A percentile compares a stretch with the other conserved stretches of the same genome.
phyloP scores from a whole-genome alignment of 169 alveolate species.

The Miamiensis avidus region DNA sequence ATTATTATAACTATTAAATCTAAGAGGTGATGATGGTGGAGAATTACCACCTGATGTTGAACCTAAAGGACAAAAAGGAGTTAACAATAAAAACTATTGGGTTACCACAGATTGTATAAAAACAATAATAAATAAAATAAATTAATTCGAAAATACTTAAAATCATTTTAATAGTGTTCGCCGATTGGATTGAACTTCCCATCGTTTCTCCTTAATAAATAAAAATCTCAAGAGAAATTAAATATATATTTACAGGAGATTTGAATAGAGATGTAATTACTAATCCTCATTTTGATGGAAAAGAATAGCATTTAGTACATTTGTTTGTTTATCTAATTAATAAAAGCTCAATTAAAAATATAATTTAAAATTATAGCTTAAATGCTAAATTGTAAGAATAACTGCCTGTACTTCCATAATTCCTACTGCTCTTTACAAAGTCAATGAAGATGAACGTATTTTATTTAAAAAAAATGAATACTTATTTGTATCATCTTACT shows the following conservation, averaged over 20 bases:
- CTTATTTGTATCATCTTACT: not conserved
- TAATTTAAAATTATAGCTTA: conserved; percentile 38
- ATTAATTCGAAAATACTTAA: not conserved
- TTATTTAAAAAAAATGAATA: conserved; percentile 34
- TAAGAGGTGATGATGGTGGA: conserved; percentile 25
- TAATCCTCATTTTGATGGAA: conserved; percentile 81
- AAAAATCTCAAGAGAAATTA: conserved; percentile 64
- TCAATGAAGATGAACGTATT: conserved; percentile 53
- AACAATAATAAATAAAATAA: not conserved
- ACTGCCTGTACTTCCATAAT: conserved; percentile 60
- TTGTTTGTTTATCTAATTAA: conserved; percentile 5
- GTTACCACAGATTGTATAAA: conserved; percentile 51
- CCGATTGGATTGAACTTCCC: conserved; percentile 75
- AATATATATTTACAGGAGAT: conserved; percentile 78
- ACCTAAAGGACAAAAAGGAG: conserved; percentile 44
- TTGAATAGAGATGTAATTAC: conserved; percentile 70
- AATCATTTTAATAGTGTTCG: conserved; percentile 27
- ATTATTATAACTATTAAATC: too few relatives aligned
- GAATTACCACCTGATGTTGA: conserved; percentile 60
- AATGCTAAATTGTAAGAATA: conserved; percentile 78
- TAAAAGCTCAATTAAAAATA: not conserved
- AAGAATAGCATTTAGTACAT: conserved; percentile 60
- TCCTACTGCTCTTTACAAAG: conserved; percentile 58
- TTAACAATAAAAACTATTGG: conserved; percentile 48
- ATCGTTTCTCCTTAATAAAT: conserved; percentile 72